Conservation (phyloP, 192 early-diverging fungal genomes). For the Coemansia sp. region DNA sequence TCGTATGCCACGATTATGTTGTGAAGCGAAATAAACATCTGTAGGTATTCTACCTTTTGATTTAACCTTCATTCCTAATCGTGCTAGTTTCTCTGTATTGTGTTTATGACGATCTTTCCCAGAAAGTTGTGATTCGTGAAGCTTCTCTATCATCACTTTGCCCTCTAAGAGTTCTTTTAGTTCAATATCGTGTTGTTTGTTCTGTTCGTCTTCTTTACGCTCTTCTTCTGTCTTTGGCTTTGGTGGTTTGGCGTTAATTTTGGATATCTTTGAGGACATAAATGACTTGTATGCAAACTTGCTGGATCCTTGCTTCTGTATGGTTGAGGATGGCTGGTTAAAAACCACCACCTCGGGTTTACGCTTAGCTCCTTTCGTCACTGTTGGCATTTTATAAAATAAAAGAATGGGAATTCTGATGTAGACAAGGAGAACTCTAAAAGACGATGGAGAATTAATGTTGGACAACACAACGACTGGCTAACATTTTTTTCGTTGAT, state of each 20-base stretch:
- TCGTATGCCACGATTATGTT: slow-evolving; percentile 13
- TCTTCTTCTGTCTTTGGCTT: slow-evolving; percentile 78
- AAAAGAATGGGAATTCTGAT: background rate
- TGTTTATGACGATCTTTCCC: slow-evolving; percentile 44
- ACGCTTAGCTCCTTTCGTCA: background rate
- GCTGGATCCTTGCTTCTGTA: slow-evolving; percentile 6
- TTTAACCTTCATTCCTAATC: slow-evolving; percentile 45
- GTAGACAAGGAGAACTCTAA: background rate
- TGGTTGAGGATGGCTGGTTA: slow-evolving; percentile 5
- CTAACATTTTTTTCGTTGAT: too few species aligned
- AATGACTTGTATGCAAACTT: slow-evolving; percentile 43
- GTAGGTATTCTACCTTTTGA: slow-evolving; percentile 40
- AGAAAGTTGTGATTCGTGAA: slow-evolving; percentile 44
- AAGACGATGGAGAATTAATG: too few species aligned
- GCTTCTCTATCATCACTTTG: slow-evolving; percentile 38
- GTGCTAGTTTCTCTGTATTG: slow-evolving; percentile 37
- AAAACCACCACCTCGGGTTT: slow-evolving; percentile 45
- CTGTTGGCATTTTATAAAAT: slow-evolving; percentile 4
- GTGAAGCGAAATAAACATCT: slow-evolving; percentile 22
- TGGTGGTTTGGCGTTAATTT: slow-evolving; percentile 78
- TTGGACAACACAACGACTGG: too few species aligned
- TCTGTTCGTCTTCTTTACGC: slow-evolving; percentile 59
- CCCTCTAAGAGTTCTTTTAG: slow-evolving; percentile 36
- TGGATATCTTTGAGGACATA: slow-evolving; percentile 58
- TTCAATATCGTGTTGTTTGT: slow-evolving; percentile 30